A percentile compares a stretch with the other conserved stretches of the same genome.
Evolutionary conservation across 345 rosid species (phyloP).

Genomic region (Mangifera indica): DNA sequence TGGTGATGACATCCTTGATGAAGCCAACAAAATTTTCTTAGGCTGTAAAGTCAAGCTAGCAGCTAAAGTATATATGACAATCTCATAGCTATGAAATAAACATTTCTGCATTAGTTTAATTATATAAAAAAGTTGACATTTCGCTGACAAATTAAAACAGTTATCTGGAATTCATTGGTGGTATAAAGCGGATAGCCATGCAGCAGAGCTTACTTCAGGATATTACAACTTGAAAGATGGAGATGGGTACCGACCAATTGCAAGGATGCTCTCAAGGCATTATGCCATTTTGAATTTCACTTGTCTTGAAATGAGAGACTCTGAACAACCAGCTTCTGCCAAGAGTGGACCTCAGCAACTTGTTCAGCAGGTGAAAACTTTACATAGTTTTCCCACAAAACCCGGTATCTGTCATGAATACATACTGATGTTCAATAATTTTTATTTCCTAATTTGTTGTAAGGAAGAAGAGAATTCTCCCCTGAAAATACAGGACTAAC

Average conservation of each 20-base stretch:
- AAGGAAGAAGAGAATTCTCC: neutral
- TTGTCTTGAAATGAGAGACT: constrained; percentile 78
- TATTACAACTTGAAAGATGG: constrained; percentile 62
- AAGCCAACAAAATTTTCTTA: constrained; percentile 65
- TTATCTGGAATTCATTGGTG: constrained; percentile 94
- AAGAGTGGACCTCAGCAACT: constrained; percentile 81
- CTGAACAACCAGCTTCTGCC: constrained; percentile 54
- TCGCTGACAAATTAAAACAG: constrained; percentile 30
- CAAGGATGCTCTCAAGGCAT: constrained; percentile 71
- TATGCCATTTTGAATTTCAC: constrained; percentile 69
- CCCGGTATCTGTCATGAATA: neutral
- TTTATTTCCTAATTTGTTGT: no score
- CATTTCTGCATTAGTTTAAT: neutral
- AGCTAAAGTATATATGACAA: constrained; percentile 49
- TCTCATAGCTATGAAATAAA: neutral
- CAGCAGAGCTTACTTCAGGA: constrained; percentile 88
- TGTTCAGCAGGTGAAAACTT: constrained; percentile 61
- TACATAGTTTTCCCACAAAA: no score
- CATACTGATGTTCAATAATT: neutral
- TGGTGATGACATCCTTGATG: constrained; percentile 76
- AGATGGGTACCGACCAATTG: constrained; percentile 74
- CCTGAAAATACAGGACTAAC: neutral
- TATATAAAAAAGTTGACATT: neutral
- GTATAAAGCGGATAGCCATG: constrained; percentile 69
- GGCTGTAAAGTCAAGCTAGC: constrained; percentile 82